Evolutionary conservation across 805 yeast genomes (phyloP).

Genomic region (Tetrapisispora taiwanensis): DNA sequence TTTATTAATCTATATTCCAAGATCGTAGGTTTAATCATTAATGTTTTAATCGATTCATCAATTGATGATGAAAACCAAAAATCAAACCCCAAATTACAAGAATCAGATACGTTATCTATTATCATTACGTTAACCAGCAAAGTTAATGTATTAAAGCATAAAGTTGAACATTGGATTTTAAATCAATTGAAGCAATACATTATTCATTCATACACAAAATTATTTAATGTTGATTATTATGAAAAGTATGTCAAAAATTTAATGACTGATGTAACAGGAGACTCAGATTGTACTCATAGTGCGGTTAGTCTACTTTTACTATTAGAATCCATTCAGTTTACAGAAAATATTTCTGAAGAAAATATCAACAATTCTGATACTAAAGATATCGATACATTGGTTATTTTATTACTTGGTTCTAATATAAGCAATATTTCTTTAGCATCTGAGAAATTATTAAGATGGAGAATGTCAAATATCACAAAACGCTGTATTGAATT

Average conservation of each 20-base stretch:
- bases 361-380: slow-evolving; percentile 1
- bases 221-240: slow-evolving; percentile 7
- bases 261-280: neutral
- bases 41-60: neutral
- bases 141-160: slow-evolving; percentile 6
- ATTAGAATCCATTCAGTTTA: slow-evolving; percentile 31
- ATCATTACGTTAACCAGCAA: slow-evolving; percentile 7
- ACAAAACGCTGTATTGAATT: slow-evolving; percentile 10
- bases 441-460: slow-evolving; percentile 23
- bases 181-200: slow-evolving; percentile 5
- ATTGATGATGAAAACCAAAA: neutral
- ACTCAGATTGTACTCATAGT: neutral
- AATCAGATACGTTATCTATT: neutral
- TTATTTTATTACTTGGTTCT: slow-evolving; percentile 15
- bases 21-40: neutral
- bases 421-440: slow-evolving; percentile 12
- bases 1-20: neutral
- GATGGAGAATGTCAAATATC: slow-evolving; percentile 44
- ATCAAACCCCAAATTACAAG: neutral
- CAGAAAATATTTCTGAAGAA: too few species aligned
- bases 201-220: slow-evolving; percentile 3
- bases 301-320: slow-evolving; percentile 25
- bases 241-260: slow-evolving; percentile 3
- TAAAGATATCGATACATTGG: slow-evolving; percentile 8
- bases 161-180: slow-evolving; percentile 10